Evolutionary conservation across 73 alveolate species (phyloP), one percentile per base, ranked within the genome.

Genomic region (Tetrahymena thermophila): DNA sequence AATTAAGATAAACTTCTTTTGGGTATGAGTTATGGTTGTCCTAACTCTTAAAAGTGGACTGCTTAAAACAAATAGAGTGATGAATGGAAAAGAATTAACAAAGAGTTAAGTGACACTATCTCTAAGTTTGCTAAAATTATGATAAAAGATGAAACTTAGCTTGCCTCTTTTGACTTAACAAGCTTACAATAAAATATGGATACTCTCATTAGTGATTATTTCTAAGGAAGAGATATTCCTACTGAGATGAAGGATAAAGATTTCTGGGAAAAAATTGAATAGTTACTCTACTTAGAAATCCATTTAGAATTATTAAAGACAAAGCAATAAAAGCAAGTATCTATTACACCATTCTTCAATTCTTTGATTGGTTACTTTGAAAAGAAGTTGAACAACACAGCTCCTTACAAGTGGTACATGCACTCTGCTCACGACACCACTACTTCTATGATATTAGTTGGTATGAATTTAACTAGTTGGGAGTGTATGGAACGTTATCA

Each of bases 391-490:
- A 94, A 37, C 7, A 35, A 94, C 58, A 35, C 35, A 8, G 34
- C 93, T 43, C 7, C 95, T 25, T 93, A 89, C 40, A 95, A 95
- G 35, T 95, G 85, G 50, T 43, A 71, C 28, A 56, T 89, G 16
- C 94, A 85, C 44, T 95, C 97, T 84, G 97, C 97, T 35, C 97
- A 95, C 55, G 97, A 95, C 34, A 56, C 85, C 38, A 95, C 95
- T 34, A 95, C 93, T 17, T 89, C 93, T 34, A 55, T 95, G 57
- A 85, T 95, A 34, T 42, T 93, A 23, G 56, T 93, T 50, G 97
- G 95, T 16, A 43, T 95, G 93, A 95, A 95, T 50, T 89, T 95
- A 34, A 95, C 97, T 23, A 85, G 94, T 50, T 93, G 94, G 34
- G 97, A 95, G 44, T 95, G 97, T 50, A 89, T 95, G 95, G 95